These are phyloP conservation scores for Pichia insulana DNA, from an alignment of 805 yeast genomes.

Conservation along the genomic window DNA sequence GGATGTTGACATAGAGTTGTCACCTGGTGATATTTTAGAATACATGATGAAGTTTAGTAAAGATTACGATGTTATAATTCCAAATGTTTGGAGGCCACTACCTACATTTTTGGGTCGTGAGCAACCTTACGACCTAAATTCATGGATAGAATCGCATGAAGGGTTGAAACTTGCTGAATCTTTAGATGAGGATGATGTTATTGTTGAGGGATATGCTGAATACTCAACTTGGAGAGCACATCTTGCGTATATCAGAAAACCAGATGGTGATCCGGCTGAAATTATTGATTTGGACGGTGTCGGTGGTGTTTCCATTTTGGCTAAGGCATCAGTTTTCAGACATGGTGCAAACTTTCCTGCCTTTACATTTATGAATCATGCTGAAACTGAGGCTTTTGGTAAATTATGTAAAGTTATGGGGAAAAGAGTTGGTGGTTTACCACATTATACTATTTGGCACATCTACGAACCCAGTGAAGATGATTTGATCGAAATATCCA, in stretches of 20 bases:
- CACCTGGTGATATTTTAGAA: conserved; percentile 69
- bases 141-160: conserved; percentile 87
- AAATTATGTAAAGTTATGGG: conserved; percentile 76
- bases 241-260: conserved; percentile 61
- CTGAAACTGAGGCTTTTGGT: conserved; percentile 84
- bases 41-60: conserved; percentile 53
- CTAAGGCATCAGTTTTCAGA: conserved; percentile 65
- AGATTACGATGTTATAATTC: conserved; percentile 66
- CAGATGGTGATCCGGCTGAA: conserved; percentile 52
- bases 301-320: conserved; percentile 78
- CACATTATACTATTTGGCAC: conserved; percentile 88
- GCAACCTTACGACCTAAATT: conserved; percentile 92
- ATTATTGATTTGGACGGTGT: conserved; percentile 73
- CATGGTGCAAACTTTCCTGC: conserved; percentile 82
- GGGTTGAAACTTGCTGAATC: conserved; percentile 59
- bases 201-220: conserved; percentile 83
- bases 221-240: conserved; percentile 83
- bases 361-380: conserved; percentile 74
- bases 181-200: conserved; percentile 72
- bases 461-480: conserved; percentile 85
- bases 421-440: conserved; percentile 75
- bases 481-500: conserved; percentile 62
- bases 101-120: conserved; percentile 86
- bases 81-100: conserved; percentile 94
- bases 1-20: conserved; percentile 78